Percentiles rank a stretch among this genome's conserved stretches.
Evolutionary conservation across 2,329 filamentous ascomycete genomes (phyloP).

Genomic region (Graphiopsis chlorocephala): DNA sequence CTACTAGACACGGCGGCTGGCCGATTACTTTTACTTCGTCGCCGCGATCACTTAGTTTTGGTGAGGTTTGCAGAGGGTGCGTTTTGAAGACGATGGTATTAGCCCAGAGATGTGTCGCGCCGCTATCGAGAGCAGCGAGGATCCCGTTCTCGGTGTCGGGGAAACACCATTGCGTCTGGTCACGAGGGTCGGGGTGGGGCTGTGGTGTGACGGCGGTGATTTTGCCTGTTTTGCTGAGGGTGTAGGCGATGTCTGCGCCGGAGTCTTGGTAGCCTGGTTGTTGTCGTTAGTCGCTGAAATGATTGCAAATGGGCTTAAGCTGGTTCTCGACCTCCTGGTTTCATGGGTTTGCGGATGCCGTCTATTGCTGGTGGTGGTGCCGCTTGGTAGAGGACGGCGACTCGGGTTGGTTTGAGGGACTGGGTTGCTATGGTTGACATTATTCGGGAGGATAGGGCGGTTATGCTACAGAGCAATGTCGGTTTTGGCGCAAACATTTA

Average conservation of each 20-base stretch:
- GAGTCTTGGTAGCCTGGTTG: slow-evolving; percentile 48
- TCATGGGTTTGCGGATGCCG: slow-evolving; percentile 49
- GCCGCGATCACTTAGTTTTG: slow-evolving; percentile 31
- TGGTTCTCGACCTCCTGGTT: slow-evolving; percentile 43
- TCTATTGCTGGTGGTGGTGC: slow-evolving; percentile 48
- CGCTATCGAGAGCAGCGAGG: slow-evolving; percentile 37
- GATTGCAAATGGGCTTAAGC: not conserved
- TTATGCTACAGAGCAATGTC: not conserved
- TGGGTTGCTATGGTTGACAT: not conserved
- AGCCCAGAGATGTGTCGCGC: slow-evolving; percentile 48
- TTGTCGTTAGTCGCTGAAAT: not conserved
- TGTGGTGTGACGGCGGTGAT: slow-evolving; percentile 30
- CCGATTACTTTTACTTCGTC: slow-evolving; percentile 42
- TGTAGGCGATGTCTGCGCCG: slow-evolving; percentile 49
- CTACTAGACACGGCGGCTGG: slow-evolving; percentile 48
- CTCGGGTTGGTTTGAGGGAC: slow-evolving; percentile 7
- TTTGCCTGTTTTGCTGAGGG: slow-evolving; percentile 32
- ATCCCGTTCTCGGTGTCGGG: slow-evolving; percentile 46
- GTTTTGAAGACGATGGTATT: slow-evolving; percentile 51
- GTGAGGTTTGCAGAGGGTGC: slow-evolving; percentile 48
- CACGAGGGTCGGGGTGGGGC: not conserved
- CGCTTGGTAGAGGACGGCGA: slow-evolving; percentile 50
- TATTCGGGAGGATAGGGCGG: not conserved
- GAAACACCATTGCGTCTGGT: slow-evolving; percentile 40
- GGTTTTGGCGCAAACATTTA: not conserved